Evolutionary conservation across 805 yeast species (phyloP), one percentile per base, ranked within the genome.

Genomic region (Kuraishia ogatae): DNA sequence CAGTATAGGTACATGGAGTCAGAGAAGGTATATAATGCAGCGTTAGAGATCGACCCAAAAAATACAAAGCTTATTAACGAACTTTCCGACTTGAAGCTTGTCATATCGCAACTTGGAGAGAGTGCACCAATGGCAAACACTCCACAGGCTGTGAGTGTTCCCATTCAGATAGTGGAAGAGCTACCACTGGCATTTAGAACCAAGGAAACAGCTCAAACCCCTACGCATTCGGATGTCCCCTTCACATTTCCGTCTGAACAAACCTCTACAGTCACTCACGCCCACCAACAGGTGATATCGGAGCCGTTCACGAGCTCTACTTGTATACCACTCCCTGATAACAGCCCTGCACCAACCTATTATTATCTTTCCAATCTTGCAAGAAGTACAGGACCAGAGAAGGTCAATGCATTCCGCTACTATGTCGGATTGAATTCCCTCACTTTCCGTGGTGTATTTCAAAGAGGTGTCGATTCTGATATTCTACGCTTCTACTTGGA

Each of bases 401-500:
- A 17, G 43, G 13, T 35, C 15, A 35, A 7, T 15, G 43, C 43
- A 35, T 35, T 13, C n/a, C 7, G 17, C 6, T 35, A 35, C 43
- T 35, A 35, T 35, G 43, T 15, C 13, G 43, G 43, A 3, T 8
- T 35, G 6, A 15, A 11, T 35, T 10, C n/a, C 17, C n/a, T 15
- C n/a, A 35, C 17, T 10, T 35, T 35, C 17, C 43, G 43, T 35
- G 43, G 3, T 5, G 13, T 35, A 8, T 35, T 35, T 35, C 43
- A 35, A 11, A 10, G 43, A 10, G 84, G 84, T 1, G 63, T 83
- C 1, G 87, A 83, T 46, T 60, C 76, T 0, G 78, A 74, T 13
- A 73, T 78, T 56, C 64, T 83, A 7, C 69, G 69, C n/a, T 76
- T 80, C 56, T 76, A 71, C 55, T 52, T 82, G 8, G 79, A 77